Base-by-base conservation (phyloP, 257 asterid genomes). In the Thymus mandschuricus region DNA sequence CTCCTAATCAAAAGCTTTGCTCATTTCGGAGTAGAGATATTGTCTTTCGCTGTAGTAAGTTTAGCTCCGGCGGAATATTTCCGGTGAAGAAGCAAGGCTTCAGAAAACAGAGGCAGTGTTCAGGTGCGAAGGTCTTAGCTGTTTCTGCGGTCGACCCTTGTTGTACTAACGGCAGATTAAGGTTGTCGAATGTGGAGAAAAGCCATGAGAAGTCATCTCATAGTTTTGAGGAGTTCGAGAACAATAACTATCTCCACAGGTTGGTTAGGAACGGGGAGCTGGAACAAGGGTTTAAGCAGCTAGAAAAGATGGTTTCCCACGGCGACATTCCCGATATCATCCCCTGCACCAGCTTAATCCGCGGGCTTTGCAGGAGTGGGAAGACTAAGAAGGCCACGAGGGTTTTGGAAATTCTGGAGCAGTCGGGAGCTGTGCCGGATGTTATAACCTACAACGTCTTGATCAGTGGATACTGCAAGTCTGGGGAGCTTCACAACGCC, bases 401-500 rank as follows among this genome's bases (percentile, higher is more conserved):
- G 67, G 81, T 88, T 46, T 70, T 92, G 88, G 95, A 92, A 41
- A 84, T 92, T 76, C 89, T 92, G 3, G 95, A 92, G 84, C 87
- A 84, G 2, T 90, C 98, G 0, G 95, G 97, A 69, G 95, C 96
- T 2, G 95, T 83, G 40, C 98, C 92, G 3, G 97, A 92, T 86
- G 96, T 92, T 68, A 90, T 88, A 29, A 86, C 98, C n/a, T 90
- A 92, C 71, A 90, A 92, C 64, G 91, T 90, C 58, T 76, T 92
- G 88, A 92, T 92, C 34, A 84, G 92, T 62, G 98, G 97, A 43
- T 88, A 82, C 68, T 90, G 97, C 43, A 92, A 83, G 78, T 86
- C 89, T 0, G 96, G 98, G 31, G 97, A 90, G 86, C 77, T 90
- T 21, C 49, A 74, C 34, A 83, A 77, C 29, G 97, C 98, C 0